Percentiles rank a stretch among this genome's conserved stretches.
phyloP scores from a whole-genome alignment of 179 eudicot species.

The Camellia oleifera region DNA sequence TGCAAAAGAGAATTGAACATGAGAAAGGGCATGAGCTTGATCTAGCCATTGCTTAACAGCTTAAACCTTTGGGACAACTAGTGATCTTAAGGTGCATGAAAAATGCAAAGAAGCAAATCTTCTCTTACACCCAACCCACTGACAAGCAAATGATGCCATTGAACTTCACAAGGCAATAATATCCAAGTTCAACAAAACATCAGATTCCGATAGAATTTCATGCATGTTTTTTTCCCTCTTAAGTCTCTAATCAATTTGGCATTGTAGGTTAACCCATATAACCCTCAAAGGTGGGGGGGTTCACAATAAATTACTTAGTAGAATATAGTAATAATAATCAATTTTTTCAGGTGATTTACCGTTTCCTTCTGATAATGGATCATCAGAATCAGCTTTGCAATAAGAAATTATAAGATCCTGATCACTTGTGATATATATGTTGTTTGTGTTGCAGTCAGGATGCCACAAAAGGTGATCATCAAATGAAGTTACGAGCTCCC shows the following conservation, averaged over 20 bases:
- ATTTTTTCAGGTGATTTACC: conserved; percentile 31
- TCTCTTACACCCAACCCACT: background rate
- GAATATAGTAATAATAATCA: conserved; percentile 1
- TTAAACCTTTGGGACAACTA: background rate
- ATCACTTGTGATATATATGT: conserved; percentile 92
- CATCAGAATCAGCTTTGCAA: conserved; percentile 83
- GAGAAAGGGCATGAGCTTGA: background rate
- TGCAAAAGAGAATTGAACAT: too few species aligned
- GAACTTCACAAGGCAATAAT: conserved; percentile 46
- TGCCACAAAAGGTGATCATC: conserved; percentile 99
- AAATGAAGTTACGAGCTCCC: conserved; percentile 95
- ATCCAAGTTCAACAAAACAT: conserved; percentile 48
- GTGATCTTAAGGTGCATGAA: background rate
- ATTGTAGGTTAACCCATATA: background rate
- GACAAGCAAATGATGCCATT: background rate
- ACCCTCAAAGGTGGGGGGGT: background rate
- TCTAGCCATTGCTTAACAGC: background rate
- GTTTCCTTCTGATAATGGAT: conserved; percentile 57
- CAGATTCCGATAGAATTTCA: background rate
- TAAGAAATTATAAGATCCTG: conserved; percentile 96
- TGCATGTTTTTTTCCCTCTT: conserved; percentile 10
- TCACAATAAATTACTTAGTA: conserved; percentile 8
- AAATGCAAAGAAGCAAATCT: background rate
- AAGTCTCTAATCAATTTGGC: conserved; percentile 18
- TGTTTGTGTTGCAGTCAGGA: conserved; percentile 98